A percentile compares a stretch with the other conserved stretches of the same genome.
Conservation (phyloP, 2,329 filamentous ascomycete genomes). For the Onygenales sp. region DNA sequence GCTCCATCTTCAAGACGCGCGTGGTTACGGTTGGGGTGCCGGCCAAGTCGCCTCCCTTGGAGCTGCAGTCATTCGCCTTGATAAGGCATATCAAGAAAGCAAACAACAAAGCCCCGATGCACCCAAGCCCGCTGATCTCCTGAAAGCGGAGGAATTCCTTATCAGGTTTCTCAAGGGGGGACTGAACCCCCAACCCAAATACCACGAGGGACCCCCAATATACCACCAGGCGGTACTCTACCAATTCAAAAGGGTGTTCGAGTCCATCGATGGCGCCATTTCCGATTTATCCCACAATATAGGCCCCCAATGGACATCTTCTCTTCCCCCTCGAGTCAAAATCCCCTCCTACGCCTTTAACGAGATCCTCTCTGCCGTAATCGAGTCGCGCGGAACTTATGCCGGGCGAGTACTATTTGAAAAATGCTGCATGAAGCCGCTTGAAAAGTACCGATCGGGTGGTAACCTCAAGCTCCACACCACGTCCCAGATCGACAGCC, state of each 20-base stretch:
- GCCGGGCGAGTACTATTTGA: conserved; percentile 41
- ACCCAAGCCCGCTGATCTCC: conserved; percentile 6
- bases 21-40: conserved; percentile 27
- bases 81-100: conserved; percentile 7
- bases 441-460: neutral
- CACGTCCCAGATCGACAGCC: neutral
- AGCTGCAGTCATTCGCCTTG: conserved; percentile 31
- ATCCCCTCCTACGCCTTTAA: conserved; percentile 40
- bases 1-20: conserved; percentile 23
- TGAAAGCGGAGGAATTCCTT: conserved; percentile 25
- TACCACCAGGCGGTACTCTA: conserved; percentile 23
- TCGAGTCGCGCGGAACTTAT: conserved; percentile 38
- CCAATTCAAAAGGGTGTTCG: conserved; percentile 22
- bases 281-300: conserved; percentile 17
- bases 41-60: conserved; percentile 27
- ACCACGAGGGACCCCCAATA: conserved; percentile 4
- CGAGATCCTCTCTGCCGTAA: conserved; percentile 44
- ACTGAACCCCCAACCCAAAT: conserved; percentile 20
- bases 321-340: conserved; percentile 14
- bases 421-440: conserved; percentile 35
- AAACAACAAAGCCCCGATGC: neutral
- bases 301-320: conserved; percentile 10
- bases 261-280: conserved; percentile 23
- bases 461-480: neutral
- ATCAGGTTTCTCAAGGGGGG: conserved; percentile 25